A percentile compares a stretch with the other conserved stretches of the same genome.
Conservation (phyloP, 129 eudicot species). For the Escallonia herrerae region DNA sequence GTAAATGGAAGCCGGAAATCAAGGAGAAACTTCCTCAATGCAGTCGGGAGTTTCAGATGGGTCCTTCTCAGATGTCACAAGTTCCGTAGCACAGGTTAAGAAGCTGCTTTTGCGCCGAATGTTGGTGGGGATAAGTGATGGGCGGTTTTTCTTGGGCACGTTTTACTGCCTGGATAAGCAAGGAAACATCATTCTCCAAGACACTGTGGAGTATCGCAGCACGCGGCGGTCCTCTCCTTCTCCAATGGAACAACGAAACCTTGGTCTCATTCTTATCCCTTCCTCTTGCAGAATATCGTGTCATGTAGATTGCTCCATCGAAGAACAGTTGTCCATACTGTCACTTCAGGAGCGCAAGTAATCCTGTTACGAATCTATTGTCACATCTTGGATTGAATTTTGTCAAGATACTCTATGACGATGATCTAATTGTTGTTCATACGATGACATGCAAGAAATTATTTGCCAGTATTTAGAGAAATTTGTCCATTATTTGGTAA, state of each 20-base stretch:
- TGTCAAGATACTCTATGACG: too few species aligned
- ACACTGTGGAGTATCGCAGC: slow-evolving; percentile 77
- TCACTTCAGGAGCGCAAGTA: slow-evolving; percentile 33
- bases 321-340: slow-evolving; percentile 58
- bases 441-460: too few species aligned
- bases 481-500: too few species aligned
- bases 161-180: slow-evolving; percentile 88
- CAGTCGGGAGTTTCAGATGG: slow-evolving; percentile 20
- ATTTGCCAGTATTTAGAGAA: too few species aligned
- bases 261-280: slow-evolving; percentile 87
- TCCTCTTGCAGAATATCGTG: slow-evolving; percentile 68
- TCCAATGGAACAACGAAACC: slow-evolving; percentile 75
- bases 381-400: too few species aligned
- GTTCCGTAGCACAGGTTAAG: slow-evolving; percentile 35
- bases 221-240: slow-evolving; percentile 67
- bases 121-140: slow-evolving; percentile 75
- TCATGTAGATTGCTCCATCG: slow-evolving; percentile 78
- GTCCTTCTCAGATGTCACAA: slow-evolving; percentile 14
- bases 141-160: slow-evolving; percentile 69
- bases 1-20: slow-evolving; percentile 18
- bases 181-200: slow-evolving; percentile 90
- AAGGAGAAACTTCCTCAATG: slow-evolving; percentile 10
- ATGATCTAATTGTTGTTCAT: too few species aligned
- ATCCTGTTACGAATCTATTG: background rate
- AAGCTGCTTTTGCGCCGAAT: slow-evolving; percentile 53